Conservation (phyloP, 441 rosid species). For the Croton setiger region DNA sequence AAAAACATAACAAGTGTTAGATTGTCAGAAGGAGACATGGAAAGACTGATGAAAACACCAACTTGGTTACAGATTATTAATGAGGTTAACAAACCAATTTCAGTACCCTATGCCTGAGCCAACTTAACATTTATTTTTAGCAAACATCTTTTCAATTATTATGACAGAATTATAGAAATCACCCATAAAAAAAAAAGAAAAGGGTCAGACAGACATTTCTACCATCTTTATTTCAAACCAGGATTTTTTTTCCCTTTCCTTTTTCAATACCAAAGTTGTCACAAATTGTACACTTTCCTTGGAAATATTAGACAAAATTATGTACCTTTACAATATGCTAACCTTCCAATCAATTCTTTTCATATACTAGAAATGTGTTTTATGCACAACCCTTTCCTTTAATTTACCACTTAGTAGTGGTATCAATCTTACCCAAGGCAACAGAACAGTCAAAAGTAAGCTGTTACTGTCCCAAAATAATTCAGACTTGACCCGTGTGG, state of each 20-base stretch:
- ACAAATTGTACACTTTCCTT: constrained; percentile 30
- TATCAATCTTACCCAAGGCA: constrained; percentile 18
- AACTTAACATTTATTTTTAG: no score
- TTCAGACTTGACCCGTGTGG: not conserved
- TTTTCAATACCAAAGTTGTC: constrained; percentile 19
- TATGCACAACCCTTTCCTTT: constrained; percentile 24
- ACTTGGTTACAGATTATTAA: no score
- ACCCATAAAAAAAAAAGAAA: not conserved
- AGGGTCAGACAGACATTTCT: constrained; percentile 19
- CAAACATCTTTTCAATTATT: no score
- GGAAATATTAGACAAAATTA: constrained; percentile 32
- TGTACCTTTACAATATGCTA: constrained; percentile 46
- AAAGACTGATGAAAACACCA: no score
- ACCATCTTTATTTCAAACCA: constrained; percentile 33
- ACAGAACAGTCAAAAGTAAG: constrained; percentile 5
- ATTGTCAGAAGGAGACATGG: no score
- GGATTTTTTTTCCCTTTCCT: not conserved
- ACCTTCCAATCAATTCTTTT: constrained; percentile 34
- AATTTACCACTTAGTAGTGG: constrained; percentile 24
- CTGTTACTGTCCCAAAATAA: not conserved
- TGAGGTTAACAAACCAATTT: no score
- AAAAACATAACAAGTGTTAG: no score
- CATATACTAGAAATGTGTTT: constrained; percentile 40
- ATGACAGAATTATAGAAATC: not conserved
- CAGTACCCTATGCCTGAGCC: no score